phyloP scores from a whole-genome alignment of 2,329 filamentous ascomycete genomes.

The Clonostachys byssicola region DNA sequence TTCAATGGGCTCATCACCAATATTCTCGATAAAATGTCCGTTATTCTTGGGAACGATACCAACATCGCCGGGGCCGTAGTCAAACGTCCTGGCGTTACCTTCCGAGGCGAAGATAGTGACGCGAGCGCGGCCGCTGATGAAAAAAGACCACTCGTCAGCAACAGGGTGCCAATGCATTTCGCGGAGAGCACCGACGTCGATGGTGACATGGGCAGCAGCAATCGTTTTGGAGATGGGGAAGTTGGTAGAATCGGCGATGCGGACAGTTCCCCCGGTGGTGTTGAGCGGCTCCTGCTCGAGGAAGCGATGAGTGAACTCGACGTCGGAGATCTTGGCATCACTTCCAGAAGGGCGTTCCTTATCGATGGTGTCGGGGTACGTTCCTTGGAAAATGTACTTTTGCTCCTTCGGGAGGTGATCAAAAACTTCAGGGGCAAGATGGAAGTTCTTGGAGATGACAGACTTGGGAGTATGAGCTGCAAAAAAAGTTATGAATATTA shows the following conservation, averaged over 20 bases:
- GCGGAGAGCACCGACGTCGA: conserved; percentile 67
- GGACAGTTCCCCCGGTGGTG: conserved; percentile 67
- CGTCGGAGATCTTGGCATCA: conserved; percentile 61
- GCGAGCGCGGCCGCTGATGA: conserved; percentile 66
- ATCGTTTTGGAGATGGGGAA: conserved; percentile 72
- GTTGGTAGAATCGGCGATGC: conserved; percentile 70
- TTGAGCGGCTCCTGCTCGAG: conserved; percentile 63
- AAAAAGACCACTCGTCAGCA: conserved; percentile 79
- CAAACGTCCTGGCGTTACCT: conserved; percentile 67
- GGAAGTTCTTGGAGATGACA: conserved; percentile 72
- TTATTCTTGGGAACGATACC: conserved; percentile 74
- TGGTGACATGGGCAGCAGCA: conserved; percentile 67
- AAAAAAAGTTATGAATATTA: too few relatives aligned
- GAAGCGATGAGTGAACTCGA: conserved; percentile 68
- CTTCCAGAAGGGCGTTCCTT: conserved; percentile 60
- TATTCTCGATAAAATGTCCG: conserved; percentile 80
- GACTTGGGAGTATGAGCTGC: conserved; percentile 66
- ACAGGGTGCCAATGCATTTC: conserved; percentile 84
- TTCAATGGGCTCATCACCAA: conserved; percentile 68
- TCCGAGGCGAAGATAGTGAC: conserved; percentile 72
- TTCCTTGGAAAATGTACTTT: conserved; percentile 76
- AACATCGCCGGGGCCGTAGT: conserved; percentile 72
- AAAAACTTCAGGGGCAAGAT: conserved; percentile 67
- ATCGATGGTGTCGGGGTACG: conserved; percentile 57
- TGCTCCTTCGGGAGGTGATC: conserved; percentile 60